phyloP scores from a whole-genome alignment of 352 stramenopile species.

The Phytophthora capsici region DNA sequence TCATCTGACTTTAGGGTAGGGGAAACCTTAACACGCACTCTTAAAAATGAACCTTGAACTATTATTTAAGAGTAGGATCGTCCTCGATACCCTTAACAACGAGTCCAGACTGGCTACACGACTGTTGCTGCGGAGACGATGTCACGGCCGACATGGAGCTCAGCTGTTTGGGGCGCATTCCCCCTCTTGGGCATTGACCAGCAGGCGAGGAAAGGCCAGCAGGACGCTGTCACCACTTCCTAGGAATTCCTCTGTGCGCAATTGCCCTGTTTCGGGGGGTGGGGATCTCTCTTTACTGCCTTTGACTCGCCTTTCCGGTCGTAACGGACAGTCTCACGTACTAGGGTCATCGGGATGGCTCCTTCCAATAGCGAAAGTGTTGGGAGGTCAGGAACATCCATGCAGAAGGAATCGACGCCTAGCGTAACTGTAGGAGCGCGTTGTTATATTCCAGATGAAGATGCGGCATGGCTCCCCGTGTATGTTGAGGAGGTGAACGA shows the following conservation, averaged over 20 bases:
- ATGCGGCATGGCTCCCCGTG: conserved; percentile 74
- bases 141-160: conserved; percentile 39
- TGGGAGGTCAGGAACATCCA: conserved; percentile 1
- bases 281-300: conserved; percentile 2
- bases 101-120: conserved; percentile 32
- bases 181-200: conserved; percentile 35
- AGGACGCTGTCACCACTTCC: conserved; percentile 4
- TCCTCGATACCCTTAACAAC: conserved; percentile 9
- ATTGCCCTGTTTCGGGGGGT: conserved; percentile 7
- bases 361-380: conserved; percentile 28
- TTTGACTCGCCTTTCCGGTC: conserved; percentile 22
- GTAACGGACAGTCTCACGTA: conserved; percentile 22
- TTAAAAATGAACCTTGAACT: conserved; percentile 2
- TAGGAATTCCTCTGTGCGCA: conserved; percentile 16
- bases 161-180: conserved; percentile 41
- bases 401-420: conserved; percentile 27
- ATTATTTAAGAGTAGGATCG: conserved; percentile 8
- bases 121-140: conserved; percentile 15
- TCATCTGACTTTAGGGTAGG: conserved; percentile 38
- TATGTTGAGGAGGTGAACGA: conserved; percentile 71
- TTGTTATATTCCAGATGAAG: conserved; percentile 79
- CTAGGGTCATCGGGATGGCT: conserved; percentile 16
- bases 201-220: conserved; percentile 32
- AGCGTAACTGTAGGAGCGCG: conserved; percentile 63
- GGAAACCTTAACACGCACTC: background rate